Evolutionary conservation across 192 early-diverging fungal genomes (phyloP).

Genomic region (Coemansia sp.): DNA sequence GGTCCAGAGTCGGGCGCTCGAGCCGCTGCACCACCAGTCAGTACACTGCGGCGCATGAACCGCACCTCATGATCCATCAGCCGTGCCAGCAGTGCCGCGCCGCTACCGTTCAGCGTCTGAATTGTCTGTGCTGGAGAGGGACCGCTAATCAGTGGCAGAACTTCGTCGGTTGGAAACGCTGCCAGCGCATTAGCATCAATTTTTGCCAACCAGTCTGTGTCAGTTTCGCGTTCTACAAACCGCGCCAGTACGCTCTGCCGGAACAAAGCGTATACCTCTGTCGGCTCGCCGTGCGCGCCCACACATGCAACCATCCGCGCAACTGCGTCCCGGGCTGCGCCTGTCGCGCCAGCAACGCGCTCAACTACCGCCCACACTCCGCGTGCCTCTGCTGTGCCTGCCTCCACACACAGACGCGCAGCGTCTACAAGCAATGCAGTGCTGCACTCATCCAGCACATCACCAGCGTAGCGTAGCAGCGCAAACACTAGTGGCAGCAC

Average conservation of each 20-base stretch:
- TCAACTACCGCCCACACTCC: constrained; percentile 29
- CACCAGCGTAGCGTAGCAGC: constrained; percentile 18
- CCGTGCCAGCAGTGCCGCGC: constrained; percentile 6
- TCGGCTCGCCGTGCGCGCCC: constrained; percentile 21
- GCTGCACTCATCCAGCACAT: constrained; percentile 9
- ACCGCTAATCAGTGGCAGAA: constrained; percentile 6
- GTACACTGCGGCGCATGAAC: constrained; percentile 31
- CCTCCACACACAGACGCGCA: constrained; percentile 17
- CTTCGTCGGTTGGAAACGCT: constrained; percentile 20
- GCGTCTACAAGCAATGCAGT: constrained; percentile 23
- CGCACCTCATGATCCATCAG: constrained; percentile 41
- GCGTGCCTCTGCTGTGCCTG: constrained; percentile 21
- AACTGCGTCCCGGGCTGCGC: background rate
- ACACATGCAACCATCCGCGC: constrained; percentile 20
- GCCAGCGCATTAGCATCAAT: constrained; percentile 21
- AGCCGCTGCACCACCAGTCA: constrained; percentile 17
- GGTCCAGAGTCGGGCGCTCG: constrained; percentile 7
- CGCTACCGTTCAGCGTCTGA: constrained; percentile 3
- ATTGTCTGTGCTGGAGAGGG: constrained; percentile 8
- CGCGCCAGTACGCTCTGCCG: constrained; percentile 11
- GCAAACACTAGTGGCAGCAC: constrained; percentile 26
- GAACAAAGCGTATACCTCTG: constrained; percentile 22
- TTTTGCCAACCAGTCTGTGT: background rate
- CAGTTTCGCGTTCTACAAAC: background rate
- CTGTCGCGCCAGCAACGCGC: background rate